A percentile compares a stretch with the other conserved stretches of the same genome.
phyloP scores from a whole-genome alignment of 1,139 yeast genomes.

The Pichia sp. region DNA sequence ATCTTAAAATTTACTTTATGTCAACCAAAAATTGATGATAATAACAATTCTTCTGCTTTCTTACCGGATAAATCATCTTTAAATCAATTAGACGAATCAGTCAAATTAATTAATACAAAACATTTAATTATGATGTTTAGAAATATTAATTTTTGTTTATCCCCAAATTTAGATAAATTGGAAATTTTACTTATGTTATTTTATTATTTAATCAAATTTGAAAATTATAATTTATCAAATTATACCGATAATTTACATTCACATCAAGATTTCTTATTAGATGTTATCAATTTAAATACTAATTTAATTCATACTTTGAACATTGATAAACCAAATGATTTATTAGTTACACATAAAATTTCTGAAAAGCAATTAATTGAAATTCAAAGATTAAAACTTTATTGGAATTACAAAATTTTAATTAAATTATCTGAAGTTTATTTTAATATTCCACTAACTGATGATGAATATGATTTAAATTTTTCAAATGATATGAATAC shows the following conservation, averaged over 20 bases:
- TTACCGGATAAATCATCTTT: conserved; percentile 24
- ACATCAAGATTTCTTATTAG: conserved; percentile 21
- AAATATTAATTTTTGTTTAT: conserved; percentile 27
- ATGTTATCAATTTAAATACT: conserved; percentile 22
- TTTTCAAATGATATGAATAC: neutral
- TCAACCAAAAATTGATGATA: conserved; percentile 21
- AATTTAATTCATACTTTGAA: conserved; percentile 18
- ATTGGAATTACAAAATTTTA: conserved; percentile 55
- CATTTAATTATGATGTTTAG: conserved; percentile 27
- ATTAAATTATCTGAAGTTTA: conserved; percentile 42
- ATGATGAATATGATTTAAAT: conserved; percentile 17
- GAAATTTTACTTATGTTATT: conserved; percentile 28
- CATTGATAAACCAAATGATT: conserved; percentile 17
- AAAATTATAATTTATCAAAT: conserved; percentile 23
- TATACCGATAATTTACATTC: conserved; percentile 15
- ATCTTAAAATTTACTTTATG: conserved; percentile 33
- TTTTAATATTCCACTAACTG: conserved; percentile 37
- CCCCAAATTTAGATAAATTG: conserved; percentile 28
- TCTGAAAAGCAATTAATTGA: conserved; percentile 24
- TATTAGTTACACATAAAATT: conserved; percentile 12
- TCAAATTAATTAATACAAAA: conserved; percentile 29
- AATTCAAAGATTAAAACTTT: conserved; percentile 50
- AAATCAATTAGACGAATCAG: conserved; percentile 30
- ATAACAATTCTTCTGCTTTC: conserved; percentile 17
- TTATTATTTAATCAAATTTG: conserved; percentile 29